A percentile compares a stretch with the other conserved stretches of the same genome.
Conservation (phyloP, 768 basidiomycete species). For the Tulasnella sp. region DNA sequence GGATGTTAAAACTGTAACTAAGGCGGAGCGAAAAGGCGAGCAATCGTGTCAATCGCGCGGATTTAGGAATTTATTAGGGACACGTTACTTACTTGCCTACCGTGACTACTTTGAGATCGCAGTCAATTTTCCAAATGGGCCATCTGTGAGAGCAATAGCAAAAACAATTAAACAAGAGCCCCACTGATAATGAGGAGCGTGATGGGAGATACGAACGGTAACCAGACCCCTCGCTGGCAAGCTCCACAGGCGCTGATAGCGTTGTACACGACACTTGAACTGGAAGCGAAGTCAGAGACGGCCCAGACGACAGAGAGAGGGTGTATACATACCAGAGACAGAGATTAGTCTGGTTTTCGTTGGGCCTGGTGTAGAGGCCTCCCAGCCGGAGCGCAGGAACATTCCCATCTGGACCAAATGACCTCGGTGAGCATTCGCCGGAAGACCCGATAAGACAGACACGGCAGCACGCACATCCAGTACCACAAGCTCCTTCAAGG, state of each 20-base stretch:
- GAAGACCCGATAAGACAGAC: not conserved
- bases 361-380: not conserved
- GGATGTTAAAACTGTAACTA: conserved; percentile 24
- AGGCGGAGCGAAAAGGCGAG: not conserved
- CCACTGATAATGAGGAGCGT: not conserved
- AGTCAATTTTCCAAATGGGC: conserved; percentile 16
- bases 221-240: conserved; percentile 9
- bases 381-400: not conserved
- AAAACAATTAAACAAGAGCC: not conserved
- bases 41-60: not conserved
- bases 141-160: not conserved
- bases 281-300: not conserved
- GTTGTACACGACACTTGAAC: conserved; percentile 25
- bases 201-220: conserved; percentile 18
- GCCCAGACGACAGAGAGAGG: not conserved
- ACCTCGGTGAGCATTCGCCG: not conserved
- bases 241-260: conserved; percentile 22
- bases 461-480: not conserved
- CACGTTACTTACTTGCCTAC: conserved; percentile 11
- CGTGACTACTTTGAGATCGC: not conserved
- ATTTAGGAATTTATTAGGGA: not conserved
- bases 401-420: conserved; percentile 25
- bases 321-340: conserved; percentile 23
- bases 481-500: conserved; percentile 30
- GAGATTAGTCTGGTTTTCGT: conserved; percentile 23